phyloP scores from a whole-genome alignment of 202 grass and related monocot genomes.

The Brachypodium distachyon region DNA sequence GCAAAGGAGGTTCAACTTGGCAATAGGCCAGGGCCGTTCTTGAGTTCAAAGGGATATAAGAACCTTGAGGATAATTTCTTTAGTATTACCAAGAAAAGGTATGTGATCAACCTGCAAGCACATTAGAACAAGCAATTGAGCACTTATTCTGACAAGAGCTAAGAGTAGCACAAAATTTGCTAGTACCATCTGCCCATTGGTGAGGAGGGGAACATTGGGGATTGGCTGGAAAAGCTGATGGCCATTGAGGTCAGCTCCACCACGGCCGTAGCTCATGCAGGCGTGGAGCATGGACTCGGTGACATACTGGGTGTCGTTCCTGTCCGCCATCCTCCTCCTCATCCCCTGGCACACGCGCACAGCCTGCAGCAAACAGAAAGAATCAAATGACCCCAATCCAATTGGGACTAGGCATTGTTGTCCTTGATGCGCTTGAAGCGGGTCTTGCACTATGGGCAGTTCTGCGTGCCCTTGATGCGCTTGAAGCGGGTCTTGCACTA shows the following conservation, averaged over 20 bases:
- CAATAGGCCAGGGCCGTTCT: no score
- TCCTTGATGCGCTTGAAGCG: constrained; percentile 92
- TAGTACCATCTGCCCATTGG: constrained; percentile 78
- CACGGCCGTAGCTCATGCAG: constrained; percentile 76
- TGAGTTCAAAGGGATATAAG: no score
- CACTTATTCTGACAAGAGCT: neutral
- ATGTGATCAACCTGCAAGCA: constrained; percentile 60
- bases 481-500: constrained; percentile 98
- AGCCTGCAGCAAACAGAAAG: constrained; percentile 47
- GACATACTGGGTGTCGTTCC: constrained; percentile 33
- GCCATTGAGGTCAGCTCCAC: constrained; percentile 31
- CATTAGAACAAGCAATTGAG: neutral
- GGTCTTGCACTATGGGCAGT: constrained; percentile 98
- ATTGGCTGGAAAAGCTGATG: constrained; percentile 14
- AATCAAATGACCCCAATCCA: no score
- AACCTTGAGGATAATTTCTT: no score
- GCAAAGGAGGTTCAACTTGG: no score
- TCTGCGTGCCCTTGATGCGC: constrained; percentile 84
- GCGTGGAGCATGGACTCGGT: constrained; percentile 55
- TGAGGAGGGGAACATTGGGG: constrained; percentile 77
- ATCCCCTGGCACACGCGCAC: constrained; percentile 56
- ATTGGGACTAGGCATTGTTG: no score
- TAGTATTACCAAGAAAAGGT: no score
- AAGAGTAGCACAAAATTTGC: neutral
- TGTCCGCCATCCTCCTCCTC: constrained; percentile 76